Base-by-base conservation (phyloP, 1,284 basidiomycete species). In the Malassezia globosa region DNA sequence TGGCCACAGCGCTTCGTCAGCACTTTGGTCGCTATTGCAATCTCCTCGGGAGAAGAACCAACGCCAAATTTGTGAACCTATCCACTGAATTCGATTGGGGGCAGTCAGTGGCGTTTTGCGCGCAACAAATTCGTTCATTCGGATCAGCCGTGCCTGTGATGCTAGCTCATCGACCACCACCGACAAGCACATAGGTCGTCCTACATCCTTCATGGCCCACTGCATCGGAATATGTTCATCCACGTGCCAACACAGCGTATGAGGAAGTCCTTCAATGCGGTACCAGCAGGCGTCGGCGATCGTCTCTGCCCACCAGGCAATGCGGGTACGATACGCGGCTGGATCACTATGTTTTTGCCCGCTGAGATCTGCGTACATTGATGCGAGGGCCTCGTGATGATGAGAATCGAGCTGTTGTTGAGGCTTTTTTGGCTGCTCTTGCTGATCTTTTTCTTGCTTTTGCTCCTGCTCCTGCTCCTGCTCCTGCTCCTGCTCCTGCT, bases 311-410 rank as follows among this genome's bases (percentile, higher is more conserved):
- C 90, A 95, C 87, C 87, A 94, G 50, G 83, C 80, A 27, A 89
- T 74, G 64, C 84, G 86, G 13, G 85, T 79, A 31, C 80, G 75
- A 72, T 82, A 95, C 2, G 86, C 82, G 3, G 82, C 78, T 0
- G 86, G 83, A 69, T 95, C 92, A 1, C 86, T 83, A 25, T 79
- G 75, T 59, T 83, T 84, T 73, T 90, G 87, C 6, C 81, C 77
- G 0, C 85, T 81, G 47, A 92, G 81, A 64, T 90, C 87, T 2
- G 88, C 82, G 73, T 90, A 95, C 13, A 95, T 76, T 0, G 87
- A 81, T 58, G 84, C 82, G 0, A 94, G 76, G 8, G 58, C 3
- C 54, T 66, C 13, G 45, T 38, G 10, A 50, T 31, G 2, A 55
- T 56, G 22, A 19, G 31, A 1, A 18, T 53, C 51, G 2, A 51